These are phyloP conservation scores for Candida xiaguanensis DNA, from an alignment of 805 yeast genomes.

Conservation along the genomic window DNA sequence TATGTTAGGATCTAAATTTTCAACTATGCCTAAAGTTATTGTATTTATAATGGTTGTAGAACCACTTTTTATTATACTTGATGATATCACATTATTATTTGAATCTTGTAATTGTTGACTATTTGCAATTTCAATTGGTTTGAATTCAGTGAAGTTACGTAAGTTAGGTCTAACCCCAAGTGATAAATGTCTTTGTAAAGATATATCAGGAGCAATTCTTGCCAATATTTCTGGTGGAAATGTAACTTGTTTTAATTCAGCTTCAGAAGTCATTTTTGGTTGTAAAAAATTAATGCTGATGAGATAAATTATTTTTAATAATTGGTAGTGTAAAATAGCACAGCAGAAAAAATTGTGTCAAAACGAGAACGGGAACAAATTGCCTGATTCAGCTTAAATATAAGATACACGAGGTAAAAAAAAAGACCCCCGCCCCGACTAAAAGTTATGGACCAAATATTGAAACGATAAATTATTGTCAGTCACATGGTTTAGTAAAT, in stretches of 20 bases:
- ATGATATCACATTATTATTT: slow-evolving; percentile 48
- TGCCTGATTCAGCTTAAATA: too few species aligned
- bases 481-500: too few species aligned
- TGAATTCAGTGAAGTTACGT: slow-evolving; percentile 69
- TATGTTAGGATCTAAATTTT: slow-evolving; percentile 26
- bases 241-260: slow-evolving; percentile 33
- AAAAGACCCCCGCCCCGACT: too few species aligned
- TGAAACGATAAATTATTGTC: too few species aligned
- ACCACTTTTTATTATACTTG: slow-evolving; percentile 67
- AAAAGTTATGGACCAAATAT: too few species aligned
- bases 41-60: slow-evolving; percentile 71
- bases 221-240: slow-evolving; percentile 84
- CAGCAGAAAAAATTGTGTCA: background rate
- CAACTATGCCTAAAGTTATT: slow-evolving; percentile 64
- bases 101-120: slow-evolving; percentile 31
- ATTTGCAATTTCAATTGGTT: slow-evolving; percentile 44
- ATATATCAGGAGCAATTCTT: slow-evolving; percentile 79
- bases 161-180: slow-evolving; percentile 74
- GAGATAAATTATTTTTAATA: background rate
- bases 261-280: slow-evolving; percentile 3
- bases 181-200: slow-evolving; percentile 73
- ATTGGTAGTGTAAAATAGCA: background rate
- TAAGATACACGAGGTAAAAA: background rate
- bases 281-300: background rate
- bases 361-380: too few species aligned